Conservation (phyloP, 495 filamentous ascomycete species). For the Evansstolkia leycettana region DNA sequence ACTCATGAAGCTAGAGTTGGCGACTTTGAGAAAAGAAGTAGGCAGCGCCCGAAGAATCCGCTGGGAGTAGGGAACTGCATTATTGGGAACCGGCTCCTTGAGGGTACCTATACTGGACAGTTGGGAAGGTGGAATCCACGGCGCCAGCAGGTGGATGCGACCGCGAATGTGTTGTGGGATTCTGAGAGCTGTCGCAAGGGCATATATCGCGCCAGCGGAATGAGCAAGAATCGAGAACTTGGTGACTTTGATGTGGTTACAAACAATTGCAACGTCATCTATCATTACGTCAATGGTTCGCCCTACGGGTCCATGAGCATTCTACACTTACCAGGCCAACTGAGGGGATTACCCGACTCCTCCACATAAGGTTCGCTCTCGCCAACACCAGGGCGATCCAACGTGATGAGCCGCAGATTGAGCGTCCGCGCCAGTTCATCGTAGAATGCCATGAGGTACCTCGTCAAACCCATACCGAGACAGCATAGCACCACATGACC, state of each 20-base stretch:
- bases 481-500: conserved; percentile 93
- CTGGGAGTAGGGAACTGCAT: conserved; percentile 82
- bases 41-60: conserved; percentile 83
- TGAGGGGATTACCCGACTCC: conserved; percentile 70
- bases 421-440: conserved; percentile 88
- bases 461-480: conserved; percentile 93
- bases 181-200: conserved; percentile 85
- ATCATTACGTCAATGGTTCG: conserved; percentile 9
- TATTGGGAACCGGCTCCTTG: conserved; percentile 60
- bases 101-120: conserved; percentile 73
- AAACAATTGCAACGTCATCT: conserved; percentile 95
- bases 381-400: conserved; percentile 88
- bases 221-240: conserved; percentile 98
- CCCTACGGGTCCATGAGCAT: no score
- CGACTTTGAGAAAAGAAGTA: conserved; percentile 82
- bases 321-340: conserved; percentile 78
- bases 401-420: conserved; percentile 81
- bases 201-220: conserved; percentile 94
- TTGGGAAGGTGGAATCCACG: conserved; percentile 98
- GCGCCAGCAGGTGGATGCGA: conserved; percentile 86
- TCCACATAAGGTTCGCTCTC: conserved; percentile 78
- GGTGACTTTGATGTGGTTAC: conserved; percentile 80
- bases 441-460: conserved; percentile 95
- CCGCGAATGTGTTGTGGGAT: conserved; percentile 95
- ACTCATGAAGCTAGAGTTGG: conserved; percentile 89